Evolutionary conservation across 2,329 filamentous ascomycete genomes (phyloP).

Genomic region (Fusarium abutilonis): DNA sequence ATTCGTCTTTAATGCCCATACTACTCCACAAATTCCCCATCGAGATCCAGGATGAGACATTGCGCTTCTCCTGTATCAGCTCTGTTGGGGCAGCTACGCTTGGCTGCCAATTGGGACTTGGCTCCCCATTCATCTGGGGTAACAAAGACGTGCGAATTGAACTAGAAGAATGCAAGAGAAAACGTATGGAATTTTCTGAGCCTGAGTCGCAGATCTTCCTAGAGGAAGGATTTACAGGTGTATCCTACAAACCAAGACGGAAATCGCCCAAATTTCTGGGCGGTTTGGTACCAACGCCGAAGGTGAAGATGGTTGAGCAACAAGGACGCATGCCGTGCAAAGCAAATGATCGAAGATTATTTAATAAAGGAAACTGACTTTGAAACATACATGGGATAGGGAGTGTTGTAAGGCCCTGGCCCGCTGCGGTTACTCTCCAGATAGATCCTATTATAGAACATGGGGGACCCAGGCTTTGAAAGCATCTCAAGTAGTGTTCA

Average conservation of each 20-base stretch:
- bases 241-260: slow-evolving; percentile 1
- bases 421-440: no score
- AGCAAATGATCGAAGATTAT: no score
- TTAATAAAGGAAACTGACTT: no score
- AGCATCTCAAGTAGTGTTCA: no score
- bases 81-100: not conserved
- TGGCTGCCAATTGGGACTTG: slow-evolving; percentile 1
- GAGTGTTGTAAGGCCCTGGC: no score
- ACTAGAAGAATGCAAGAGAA: slow-evolving; percentile 1
- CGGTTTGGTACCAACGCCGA: not conserved
- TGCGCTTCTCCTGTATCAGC: not conserved
- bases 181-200: not conserved
- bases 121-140: not conserved
- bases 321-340: no score
- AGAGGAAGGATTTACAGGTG: slow-evolving; percentile 6
- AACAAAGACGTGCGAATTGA: not conserved
- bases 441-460: no score
- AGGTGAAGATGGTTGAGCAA: not conserved
- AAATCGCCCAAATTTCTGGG: not conserved
- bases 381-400: no score
- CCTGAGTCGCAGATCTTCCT: not conserved
- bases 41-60: slow-evolving; percentile 3
- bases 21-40: not conserved
- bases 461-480: no score
- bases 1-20: not conserved